phyloP scores from a whole-genome alignment of 2,329 filamentous ascomycete genomes.

The Fusarium illudens region DNA sequence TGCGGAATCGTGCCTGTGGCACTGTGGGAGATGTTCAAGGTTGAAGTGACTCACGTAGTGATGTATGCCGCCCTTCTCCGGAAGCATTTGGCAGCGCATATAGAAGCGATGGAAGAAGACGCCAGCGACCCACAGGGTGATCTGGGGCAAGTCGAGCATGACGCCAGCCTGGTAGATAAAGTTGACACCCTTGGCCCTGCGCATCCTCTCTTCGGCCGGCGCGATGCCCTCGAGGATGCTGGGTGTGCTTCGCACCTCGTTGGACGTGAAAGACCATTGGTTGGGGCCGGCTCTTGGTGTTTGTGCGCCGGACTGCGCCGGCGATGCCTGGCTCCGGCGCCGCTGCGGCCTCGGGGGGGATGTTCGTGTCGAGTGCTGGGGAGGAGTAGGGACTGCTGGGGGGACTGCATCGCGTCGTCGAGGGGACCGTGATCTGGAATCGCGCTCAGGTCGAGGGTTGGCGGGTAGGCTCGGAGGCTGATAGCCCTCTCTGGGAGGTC shows the following conservation, averaged over 20 bases:
- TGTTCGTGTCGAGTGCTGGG: constrained; percentile 62
- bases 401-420: constrained; percentile 62
- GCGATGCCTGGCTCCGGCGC: constrained; percentile 54
- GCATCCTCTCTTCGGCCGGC: constrained; percentile 78
- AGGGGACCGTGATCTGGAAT: constrained; percentile 59
- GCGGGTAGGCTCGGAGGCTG: constrained; percentile 59
- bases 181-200: constrained; percentile 90
- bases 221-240: constrained; percentile 84
- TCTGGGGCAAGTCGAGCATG: constrained; percentile 88
- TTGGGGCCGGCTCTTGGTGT: constrained; percentile 51
- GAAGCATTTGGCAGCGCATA: constrained; percentile 86
- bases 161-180: constrained; percentile 96
- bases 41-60: constrained; percentile 75
- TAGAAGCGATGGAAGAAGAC: constrained; percentile 97
- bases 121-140: constrained; percentile 89
- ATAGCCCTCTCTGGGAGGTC: constrained; percentile 65
- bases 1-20: background rate
- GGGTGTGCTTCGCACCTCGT: constrained; percentile 83
- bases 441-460: constrained; percentile 52
- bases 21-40: background rate
- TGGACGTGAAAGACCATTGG: constrained; percentile 90
- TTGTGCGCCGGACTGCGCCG: constrained; percentile 51
- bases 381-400: constrained; percentile 69
- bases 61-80: constrained; percentile 80
- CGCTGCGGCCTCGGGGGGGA: constrained; percentile 62